A percentile compares a stretch with the other conserved stretches of the same genome.
These are phyloP conservation scores for Ogataea hybrid DNA, from an alignment of 1,139 yeast species.

Conservation along the genomic window DNA sequence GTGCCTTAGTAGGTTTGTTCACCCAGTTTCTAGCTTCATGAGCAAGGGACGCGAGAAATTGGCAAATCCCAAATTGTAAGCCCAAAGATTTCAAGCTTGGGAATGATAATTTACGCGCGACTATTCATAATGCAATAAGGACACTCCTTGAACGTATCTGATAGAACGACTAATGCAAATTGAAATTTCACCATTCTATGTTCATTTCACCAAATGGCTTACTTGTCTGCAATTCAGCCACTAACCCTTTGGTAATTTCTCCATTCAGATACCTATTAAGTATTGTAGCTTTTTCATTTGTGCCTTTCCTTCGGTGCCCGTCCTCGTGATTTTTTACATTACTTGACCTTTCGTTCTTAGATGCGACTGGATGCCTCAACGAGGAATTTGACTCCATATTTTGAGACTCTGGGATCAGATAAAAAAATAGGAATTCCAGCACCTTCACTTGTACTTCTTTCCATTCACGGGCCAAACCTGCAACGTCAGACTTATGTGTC, in stretches of 20 bases:
- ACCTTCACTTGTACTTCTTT: conserved; percentile 57
- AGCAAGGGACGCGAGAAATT: neutral
- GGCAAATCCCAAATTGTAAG: too few relatives aligned
- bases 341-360: too few relatives aligned
- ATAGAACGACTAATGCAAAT: too few relatives aligned
- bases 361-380: neutral
- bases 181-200: conserved; percentile 32
- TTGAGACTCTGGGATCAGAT: conserved; percentile 62
- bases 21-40: too few relatives aligned
- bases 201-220: conserved; percentile 49
- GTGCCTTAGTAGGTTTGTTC: too few relatives aligned
- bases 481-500: conserved; percentile 22
- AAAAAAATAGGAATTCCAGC: conserved; percentile 70
- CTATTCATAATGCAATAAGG: too few relatives aligned
- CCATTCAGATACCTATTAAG: conserved; percentile 47
- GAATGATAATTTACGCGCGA: too few relatives aligned
- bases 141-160: too few relatives aligned
- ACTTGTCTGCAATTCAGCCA: conserved; percentile 41
- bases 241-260: conserved; percentile 42
- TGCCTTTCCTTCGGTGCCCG: conserved; percentile 35
- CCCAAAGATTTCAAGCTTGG: too few relatives aligned
- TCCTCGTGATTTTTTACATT: conserved; percentile 4
- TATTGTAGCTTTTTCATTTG: conserved; percentile 53
- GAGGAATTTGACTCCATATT: neutral
- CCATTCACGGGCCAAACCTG: conserved; percentile 26